Conservation (phyloP, 2,329 filamentous ascomycete genomes). For the Phialocephala sp. region DNA sequence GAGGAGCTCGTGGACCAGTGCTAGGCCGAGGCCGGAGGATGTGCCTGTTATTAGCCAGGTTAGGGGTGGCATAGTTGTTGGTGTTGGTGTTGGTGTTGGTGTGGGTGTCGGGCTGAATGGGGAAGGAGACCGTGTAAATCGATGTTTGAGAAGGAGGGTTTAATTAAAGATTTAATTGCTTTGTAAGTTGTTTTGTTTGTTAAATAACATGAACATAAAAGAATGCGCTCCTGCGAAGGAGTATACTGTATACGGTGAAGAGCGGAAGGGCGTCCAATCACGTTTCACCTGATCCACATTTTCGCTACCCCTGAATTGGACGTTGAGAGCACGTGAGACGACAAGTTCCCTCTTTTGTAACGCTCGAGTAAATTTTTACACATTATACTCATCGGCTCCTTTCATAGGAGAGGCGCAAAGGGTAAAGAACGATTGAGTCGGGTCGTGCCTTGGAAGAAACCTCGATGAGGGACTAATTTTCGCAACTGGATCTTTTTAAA, state of each 20-base stretch:
- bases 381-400: background rate
- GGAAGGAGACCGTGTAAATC: background rate
- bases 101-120: background rate
- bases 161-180: background rate
- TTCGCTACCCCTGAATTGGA: constrained; percentile 2
- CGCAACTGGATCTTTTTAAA: too few species aligned
- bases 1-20: constrained; percentile 43
- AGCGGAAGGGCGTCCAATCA: background rate
- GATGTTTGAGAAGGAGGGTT: background rate
- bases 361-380: background rate
- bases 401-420: too few species aligned
- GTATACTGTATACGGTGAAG: background rate
- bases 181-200: constrained; percentile 5
- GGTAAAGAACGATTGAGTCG: too few species aligned
- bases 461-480: too few species aligned
- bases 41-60: constrained; percentile 17
- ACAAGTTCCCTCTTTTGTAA: background rate
- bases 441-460: too few species aligned
- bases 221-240: background rate
- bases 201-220: background rate
- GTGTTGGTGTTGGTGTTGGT: too few species aligned
- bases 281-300: background rate
- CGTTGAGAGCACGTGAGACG: background rate
- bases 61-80: constrained; percentile 5
- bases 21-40: constrained; percentile 6